These are phyloP conservation scores for Dictyostelium capitatum DNA, from an alignment of 78 protist species.

Conservation along the genomic window DNA sequence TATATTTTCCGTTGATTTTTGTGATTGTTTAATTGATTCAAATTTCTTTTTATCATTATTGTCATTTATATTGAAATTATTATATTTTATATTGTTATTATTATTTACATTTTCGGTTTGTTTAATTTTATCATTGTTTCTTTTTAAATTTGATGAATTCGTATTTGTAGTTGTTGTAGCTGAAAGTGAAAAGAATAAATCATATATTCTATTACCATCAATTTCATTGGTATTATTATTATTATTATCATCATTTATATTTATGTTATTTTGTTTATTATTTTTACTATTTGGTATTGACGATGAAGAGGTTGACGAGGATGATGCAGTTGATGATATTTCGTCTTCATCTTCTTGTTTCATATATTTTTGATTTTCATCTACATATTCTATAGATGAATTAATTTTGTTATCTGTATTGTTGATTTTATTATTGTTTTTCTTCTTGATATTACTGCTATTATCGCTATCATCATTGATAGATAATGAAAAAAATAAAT, in stretches of 20 bases:
- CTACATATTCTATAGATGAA: background rate
- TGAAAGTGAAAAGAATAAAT: slow-evolving; percentile 12
- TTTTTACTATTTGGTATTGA: background rate
- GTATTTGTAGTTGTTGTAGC: background rate
- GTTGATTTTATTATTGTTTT: background rate
- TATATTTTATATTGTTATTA: background rate
- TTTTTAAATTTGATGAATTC: too few species aligned
- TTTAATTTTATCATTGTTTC: too few species aligned
- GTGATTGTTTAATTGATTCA: background rate
- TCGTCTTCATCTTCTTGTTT: background rate
- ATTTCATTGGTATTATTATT: background rate
- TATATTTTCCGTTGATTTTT: slow-evolving; percentile 1
- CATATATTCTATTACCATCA: background rate
- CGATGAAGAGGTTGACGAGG: background rate
- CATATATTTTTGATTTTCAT: slow-evolving; percentile 11
- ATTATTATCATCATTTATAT: background rate
- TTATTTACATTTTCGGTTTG: background rate
- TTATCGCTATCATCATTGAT: background rate
- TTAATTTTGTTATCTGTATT: background rate
- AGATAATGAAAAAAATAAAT: background rate
- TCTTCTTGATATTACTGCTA: background rate
- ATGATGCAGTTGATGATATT: background rate
- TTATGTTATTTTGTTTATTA: background rate
- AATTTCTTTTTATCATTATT: background rate
- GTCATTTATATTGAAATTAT: background rate